These are phyloP conservation scores for Nissolia schottii DNA, from an alignment of 306 rosid species.

Conservation along the genomic window DNA sequence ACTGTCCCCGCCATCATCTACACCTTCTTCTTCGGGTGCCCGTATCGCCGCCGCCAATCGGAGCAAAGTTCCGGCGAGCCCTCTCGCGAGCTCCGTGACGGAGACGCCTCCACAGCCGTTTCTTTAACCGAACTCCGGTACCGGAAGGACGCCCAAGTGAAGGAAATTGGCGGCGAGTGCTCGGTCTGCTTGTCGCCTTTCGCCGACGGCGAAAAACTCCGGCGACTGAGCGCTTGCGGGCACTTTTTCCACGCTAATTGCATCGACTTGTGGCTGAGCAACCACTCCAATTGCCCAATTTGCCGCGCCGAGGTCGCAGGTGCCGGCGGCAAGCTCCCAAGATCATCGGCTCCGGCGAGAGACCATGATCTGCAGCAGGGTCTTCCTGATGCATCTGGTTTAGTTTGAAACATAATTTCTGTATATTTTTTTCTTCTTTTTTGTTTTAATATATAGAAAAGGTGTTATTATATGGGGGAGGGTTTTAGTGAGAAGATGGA, in stretches of 20 bases:
- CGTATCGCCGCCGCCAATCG: slow-evolving; percentile 27
- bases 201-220: slow-evolving; percentile 47
- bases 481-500: too few relatives aligned
- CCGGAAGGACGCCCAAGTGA: slow-evolving; percentile 39
- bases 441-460: not conserved
- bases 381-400: slow-evolving; percentile 45
- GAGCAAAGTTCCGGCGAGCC: slow-evolving; percentile 14
- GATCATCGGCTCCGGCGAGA: slow-evolving; percentile 19
- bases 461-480: too few relatives aligned
- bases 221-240: slow-evolving; percentile 48
- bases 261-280: slow-evolving; percentile 52
- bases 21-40: slow-evolving; percentile 57
- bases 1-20: slow-evolving; percentile 55
- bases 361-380: slow-evolving; percentile 45
- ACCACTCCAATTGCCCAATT: slow-evolving; percentile 56
- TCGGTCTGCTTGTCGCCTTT: slow-evolving; percentile 59
- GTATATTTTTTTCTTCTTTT: not conserved
- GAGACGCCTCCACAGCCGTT: not conserved
- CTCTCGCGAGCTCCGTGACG: not conserved
- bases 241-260: slow-evolving; percentile 57
- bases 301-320: slow-evolving; percentile 49
- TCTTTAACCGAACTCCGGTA: slow-evolving; percentile 26
- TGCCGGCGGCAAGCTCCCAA: slow-evolving; percentile 28
- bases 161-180: slow-evolving; percentile 51
- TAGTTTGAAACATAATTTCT: slow-evolving; percentile 32